Base-by-base conservation (phyloP, 306 rosid species). In the Ceratonia siliqua region DNA sequence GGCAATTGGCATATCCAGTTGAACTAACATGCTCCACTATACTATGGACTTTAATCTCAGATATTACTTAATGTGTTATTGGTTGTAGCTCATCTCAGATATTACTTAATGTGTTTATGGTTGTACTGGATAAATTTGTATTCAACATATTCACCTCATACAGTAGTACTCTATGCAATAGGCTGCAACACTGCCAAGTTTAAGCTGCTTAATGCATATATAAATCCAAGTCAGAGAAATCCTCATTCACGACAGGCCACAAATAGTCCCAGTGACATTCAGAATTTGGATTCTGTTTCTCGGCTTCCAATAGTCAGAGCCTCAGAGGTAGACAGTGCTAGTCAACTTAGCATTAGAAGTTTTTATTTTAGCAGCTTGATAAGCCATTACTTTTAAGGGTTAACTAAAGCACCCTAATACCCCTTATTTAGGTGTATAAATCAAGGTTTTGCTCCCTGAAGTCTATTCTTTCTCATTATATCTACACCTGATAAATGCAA, bases 391-490 rank as follows among this genome's bases (percentile, higher is more conserved):
- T n/a, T n/a, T n/a, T n/a, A n/a, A n/a, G n/a, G 8, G 9, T 66
- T 10, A 25, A 66, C 56, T 43, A 64, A 11, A 66, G 33, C n/a
- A n/a, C n/a, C n/a, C n/a, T n/a, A n/a, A n/a, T n/a, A n/a, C n/a
- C n/a, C n/a, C n/a, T n/a, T n/a, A n/a, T n/a, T n/a, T n/a, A n/a
- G n/a, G n/a, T n/a, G n/a, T n/a, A n/a, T n/a, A n/a, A n/a, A n/a
- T n/a, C n/a, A n/a, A n/a, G n/a, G n/a, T n/a, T n/a, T n/a, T n/a
- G n/a, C n/a, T n/a, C n/a, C n/a, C n/a, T n/a, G n/a, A n/a, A n/a
- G n/a, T n/a, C n/a, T n/a, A 79, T 69, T 58, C 18, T 49, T 79
- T 21, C 61, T 74, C 71, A 45, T 24, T 50, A 58, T 50, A 30
- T 68, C 32, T 54, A 62, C 8, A 70, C 45, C 75, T 20, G 36